These are phyloP conservation scores for Coniochaeta pulveracea DNA, from an alignment of 2,329 filamentous ascomycete species.

Conservation along the genomic window DNA sequence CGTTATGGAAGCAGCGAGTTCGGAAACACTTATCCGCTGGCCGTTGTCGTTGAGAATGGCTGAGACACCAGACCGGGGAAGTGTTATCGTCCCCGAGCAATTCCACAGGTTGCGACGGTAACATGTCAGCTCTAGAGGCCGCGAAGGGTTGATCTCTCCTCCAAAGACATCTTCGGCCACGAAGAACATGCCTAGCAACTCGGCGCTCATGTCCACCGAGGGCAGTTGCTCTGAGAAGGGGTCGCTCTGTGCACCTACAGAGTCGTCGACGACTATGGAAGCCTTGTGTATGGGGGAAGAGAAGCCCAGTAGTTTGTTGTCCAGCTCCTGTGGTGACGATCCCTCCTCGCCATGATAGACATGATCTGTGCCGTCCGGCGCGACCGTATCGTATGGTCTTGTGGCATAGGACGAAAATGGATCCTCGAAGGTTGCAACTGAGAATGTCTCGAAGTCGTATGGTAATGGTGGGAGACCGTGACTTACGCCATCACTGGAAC, in stretches of 20 bases:
- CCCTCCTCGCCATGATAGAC: slow-evolving; percentile 23
- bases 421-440: slow-evolving; percentile 54
- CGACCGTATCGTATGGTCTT: slow-evolving; percentile 28
- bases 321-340: slow-evolving; percentile 45
- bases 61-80: slow-evolving; percentile 57
- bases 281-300: slow-evolving; percentile 49
- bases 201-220: slow-evolving; percentile 57
- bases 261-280: slow-evolving; percentile 49
- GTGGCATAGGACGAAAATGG: slow-evolving; percentile 46
- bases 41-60: slow-evolving; percentile 65
- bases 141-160: slow-evolving; percentile 37
- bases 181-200: slow-evolving; percentile 83
- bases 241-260: neutral
- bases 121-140: slow-evolving; percentile 77
- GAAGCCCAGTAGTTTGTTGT: slow-evolving; percentile 67
- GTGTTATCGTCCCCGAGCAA: slow-evolving; percentile 74
- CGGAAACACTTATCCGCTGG: slow-evolving; percentile 62
- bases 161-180: slow-evolving; percentile 72
- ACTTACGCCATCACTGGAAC: slow-evolving; percentile 28
- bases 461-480: slow-evolving; percentile 31
- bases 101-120: slow-evolving; percentile 93
- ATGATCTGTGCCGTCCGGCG: slow-evolving; percentile 8
- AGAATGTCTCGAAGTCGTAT: slow-evolving; percentile 50
- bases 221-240: slow-evolving; percentile 33
- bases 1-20: slow-evolving; percentile 72